Evolutionary conservation across 1,284 basidiomycete species (phyloP), one percentile per base, ranked within the genome.

Genomic region (Grifola frondosa): DNA sequence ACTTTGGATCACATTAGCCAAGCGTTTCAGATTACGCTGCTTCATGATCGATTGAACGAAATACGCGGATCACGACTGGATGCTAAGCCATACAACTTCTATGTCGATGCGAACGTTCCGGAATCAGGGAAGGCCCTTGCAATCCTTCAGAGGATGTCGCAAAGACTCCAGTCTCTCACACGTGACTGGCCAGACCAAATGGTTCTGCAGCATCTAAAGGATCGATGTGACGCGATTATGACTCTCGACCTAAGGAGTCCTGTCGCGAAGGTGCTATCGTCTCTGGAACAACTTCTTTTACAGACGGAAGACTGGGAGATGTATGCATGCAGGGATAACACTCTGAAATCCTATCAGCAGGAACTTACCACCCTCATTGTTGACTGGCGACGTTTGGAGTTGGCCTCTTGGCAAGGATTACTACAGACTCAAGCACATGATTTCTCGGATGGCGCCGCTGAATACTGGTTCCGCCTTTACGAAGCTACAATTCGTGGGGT

Each of bases 291-390:
- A 49, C 72, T 99, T 10, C 70, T 99, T 2, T 60, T 86, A 31
- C 91, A 97, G 52, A 91, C 85, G 9, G 91, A 97, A 49, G 97
- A 99, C 61, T 99, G 97, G 97, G 93, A 99, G 63, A 85, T 86
- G 56, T 99, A 91, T 57, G 88, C 96, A 10, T 95, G 93, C 66
- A 76, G 80, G 19, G 84, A 88, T 36, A 97, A 95, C 58, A 85
- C 84, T 19, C 76, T 99, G 46, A 81, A 79, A 55, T 49, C 61
- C 1, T 75, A 89, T 57, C 89, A 86, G 46, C 75, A 81, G 20
- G 73, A 73, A 10, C 67, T 97, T 22, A 88, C 80, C 5, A 68
- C 66, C 16, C 75, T 95, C 34, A 90, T 99, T 40, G 83, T 99
- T 35, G 78, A 82, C 20, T 99, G 97, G 97, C 78, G 97, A 41